These are phyloP conservation scores for Primulina tabacum DNA, from an alignment of 257 asterid species.

Conservation along the genomic window DNA sequence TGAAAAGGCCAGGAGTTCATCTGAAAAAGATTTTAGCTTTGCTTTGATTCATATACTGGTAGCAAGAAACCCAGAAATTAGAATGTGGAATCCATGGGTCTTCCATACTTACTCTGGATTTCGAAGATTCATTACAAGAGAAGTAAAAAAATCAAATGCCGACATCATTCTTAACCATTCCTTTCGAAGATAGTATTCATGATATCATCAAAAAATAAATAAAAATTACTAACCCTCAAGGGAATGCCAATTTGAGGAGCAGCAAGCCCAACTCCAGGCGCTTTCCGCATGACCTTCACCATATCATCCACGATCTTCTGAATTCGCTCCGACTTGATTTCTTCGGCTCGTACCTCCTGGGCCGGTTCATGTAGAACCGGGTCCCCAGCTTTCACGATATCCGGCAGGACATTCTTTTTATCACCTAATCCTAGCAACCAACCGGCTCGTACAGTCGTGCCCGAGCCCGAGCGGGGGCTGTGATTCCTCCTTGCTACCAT, in stretches of 20 bases:
- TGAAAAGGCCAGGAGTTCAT: too few species aligned
- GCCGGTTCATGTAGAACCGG: conserved; percentile 94
- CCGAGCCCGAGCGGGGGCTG: conserved; percentile 28
- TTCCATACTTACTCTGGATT: background rate
- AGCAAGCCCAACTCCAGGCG: conserved; percentile 98
- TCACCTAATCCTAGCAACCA: conserved; percentile 72
- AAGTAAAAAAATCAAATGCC: background rate
- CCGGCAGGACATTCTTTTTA: conserved; percentile 57
- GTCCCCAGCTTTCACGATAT: conserved; percentile 88
- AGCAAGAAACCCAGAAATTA: background rate
- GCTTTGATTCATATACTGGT: background rate
- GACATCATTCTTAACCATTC: background rate
- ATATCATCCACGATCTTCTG: conserved; percentile 83
- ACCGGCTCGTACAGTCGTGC: conserved; percentile 51
- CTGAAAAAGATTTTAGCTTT: too few species aligned
- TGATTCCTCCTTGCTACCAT: conserved; percentile 25
- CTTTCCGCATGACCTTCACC: conserved; percentile 74
- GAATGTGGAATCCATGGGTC: background rate
- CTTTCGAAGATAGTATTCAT: background rate
- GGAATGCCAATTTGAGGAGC: conserved; percentile 98
- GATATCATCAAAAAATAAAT: background rate
- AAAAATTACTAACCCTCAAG: conserved; percentile 45
- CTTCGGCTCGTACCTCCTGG: conserved; percentile 56
- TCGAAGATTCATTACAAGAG: too few species aligned
- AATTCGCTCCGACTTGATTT: conserved; percentile 71